phyloP scores from a whole-genome alignment of 2,329 filamentous ascomycete species.

The Cytospora mali region DNA sequence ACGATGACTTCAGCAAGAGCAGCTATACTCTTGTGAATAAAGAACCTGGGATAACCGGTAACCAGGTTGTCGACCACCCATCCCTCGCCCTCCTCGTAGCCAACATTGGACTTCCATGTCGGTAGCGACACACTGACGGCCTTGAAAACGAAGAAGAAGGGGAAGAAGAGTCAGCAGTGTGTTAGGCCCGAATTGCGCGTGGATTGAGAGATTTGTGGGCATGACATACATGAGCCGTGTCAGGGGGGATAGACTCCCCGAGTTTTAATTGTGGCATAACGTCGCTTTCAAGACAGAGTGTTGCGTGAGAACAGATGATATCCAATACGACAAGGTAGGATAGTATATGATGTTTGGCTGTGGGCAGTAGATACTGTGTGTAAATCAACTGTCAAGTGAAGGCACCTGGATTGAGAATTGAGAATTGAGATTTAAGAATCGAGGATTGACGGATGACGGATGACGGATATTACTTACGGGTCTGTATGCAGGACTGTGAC shows the following conservation, averaged over 20 bases:
- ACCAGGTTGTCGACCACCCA: slow-evolving; percentile 86
- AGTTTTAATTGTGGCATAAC: slow-evolving; percentile 55
- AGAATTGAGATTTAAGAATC: not conserved
- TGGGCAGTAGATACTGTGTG: too few relatives aligned
- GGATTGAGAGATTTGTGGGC: slow-evolving; percentile 1
- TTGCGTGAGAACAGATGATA: not conserved
- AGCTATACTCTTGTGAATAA: slow-evolving; percentile 82
- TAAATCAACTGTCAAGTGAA: not conserved
- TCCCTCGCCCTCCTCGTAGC: slow-evolving; percentile 87
- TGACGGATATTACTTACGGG: not conserved
- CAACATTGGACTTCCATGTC: slow-evolving; percentile 88
- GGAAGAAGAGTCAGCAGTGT: slow-evolving; percentile 7
- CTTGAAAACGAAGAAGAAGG: slow-evolving; percentile 48
- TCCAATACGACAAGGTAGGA: not conserved
- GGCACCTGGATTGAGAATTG: not conserved
- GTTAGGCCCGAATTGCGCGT: not conserved
- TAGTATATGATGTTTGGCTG: too few relatives aligned
- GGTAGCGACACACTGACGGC: slow-evolving; percentile 95
- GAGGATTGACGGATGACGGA: not conserved
- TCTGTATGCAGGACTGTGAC: not conserved
- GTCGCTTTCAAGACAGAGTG: not conserved
- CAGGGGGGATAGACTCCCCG: slow-evolving; percentile 74
- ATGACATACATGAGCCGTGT: slow-evolving; percentile 75
- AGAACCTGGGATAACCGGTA: slow-evolving; percentile 93
- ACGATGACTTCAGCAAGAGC: slow-evolving; percentile 72